Evolutionary conservation across 495 filamentous ascomycete genomes (phyloP), one percentile per base, ranked within the genome.

Genomic region (Talaromyces ruber): DNA sequence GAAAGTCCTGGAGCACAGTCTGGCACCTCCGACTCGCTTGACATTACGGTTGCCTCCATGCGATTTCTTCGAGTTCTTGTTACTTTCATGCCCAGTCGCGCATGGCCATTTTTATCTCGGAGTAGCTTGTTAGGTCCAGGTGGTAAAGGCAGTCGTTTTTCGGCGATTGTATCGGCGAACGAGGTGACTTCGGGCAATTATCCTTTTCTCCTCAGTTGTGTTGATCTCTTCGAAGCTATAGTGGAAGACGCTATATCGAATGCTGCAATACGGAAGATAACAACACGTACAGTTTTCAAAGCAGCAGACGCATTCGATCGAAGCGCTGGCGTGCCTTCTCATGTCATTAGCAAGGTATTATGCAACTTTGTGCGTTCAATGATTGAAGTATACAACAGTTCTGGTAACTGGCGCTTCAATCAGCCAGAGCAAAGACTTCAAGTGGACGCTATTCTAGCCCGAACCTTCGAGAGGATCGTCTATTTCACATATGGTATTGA

Each of bases 61-160:
- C 88, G 90, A 45, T 97, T 98, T 63, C 80, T 93, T 14, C 79
- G 87, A 62, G 84, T 84, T 21, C 73, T 94, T 9, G 69, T 91
- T 4, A 75, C 79, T 6, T 74, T 95, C n/a, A 76, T 87, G 26
- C 93, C 93, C 4, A 86, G 85, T 51, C 78, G 93, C 62, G 85
- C 96, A 2, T 98, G 93, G 93, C 89, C 92, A 4, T 91, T 93
- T 67, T 83, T 98, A 68, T 82, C 88, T 5, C 81, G 90, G 56
- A 95, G 89, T 70, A 80, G 81, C 47, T 80, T 98, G 25, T 79
- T 97, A 53, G 88, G 87, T 37, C 80, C 82, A 28, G 84, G 89
- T 67, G 84, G 88, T 2, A 84, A 85, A 64, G 88, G 88, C 12
- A 88, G 92, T 12, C 81, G 86, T 53, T 80, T 98, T 62, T 79